phyloP scores from a whole-genome alignment of 2,329 filamentous ascomycete genomes.

The Botrytis pseudocinerea region DNA sequence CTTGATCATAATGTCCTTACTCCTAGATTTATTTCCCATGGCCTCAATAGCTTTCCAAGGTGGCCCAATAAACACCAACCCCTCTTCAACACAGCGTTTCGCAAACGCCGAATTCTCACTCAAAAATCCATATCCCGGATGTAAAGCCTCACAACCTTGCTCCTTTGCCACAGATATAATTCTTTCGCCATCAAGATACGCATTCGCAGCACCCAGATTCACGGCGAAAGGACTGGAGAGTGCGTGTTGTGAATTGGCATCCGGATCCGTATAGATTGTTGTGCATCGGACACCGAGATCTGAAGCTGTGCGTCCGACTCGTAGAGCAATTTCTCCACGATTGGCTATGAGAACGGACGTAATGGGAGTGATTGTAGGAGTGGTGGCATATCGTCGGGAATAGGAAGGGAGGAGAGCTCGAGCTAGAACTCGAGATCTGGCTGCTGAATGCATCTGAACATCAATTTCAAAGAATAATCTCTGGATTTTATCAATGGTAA shows the following conservation, averaged over 20 bases:
- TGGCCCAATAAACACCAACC: constrained; percentile 91
- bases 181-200: constrained; percentile 89
- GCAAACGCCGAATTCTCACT: constrained; percentile 94
- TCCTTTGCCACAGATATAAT: constrained; percentile 88
- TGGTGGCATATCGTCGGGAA: constrained; percentile 29
- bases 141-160: constrained; percentile 84
- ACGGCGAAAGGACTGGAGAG: constrained; percentile 80
- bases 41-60: constrained; percentile 78
- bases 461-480: background rate
- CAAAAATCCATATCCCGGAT: constrained; percentile 94
- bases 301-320: constrained; percentile 84
- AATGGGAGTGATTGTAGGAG: constrained; percentile 48
- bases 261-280: constrained; percentile 91
- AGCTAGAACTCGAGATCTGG: constrained; percentile 36
- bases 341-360: constrained; percentile 93
- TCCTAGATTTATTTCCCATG: constrained; percentile 91
- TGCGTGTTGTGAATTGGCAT: constrained; percentile 84
- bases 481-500: background rate
- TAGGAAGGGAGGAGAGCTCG: constrained; percentile 33
- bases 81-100: constrained; percentile 81
- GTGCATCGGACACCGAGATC: constrained; percentile 90
- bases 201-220: constrained; percentile 78
- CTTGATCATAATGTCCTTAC: constrained; percentile 93
- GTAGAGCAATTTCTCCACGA: constrained; percentile 92
- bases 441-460: constrained; percentile 35